Evolutionary conservation across 192 early-diverging fungal genomes (phyloP), one percentile per base, ranked within the genome.

Genomic region (Gonapodya sp.): DNA sequence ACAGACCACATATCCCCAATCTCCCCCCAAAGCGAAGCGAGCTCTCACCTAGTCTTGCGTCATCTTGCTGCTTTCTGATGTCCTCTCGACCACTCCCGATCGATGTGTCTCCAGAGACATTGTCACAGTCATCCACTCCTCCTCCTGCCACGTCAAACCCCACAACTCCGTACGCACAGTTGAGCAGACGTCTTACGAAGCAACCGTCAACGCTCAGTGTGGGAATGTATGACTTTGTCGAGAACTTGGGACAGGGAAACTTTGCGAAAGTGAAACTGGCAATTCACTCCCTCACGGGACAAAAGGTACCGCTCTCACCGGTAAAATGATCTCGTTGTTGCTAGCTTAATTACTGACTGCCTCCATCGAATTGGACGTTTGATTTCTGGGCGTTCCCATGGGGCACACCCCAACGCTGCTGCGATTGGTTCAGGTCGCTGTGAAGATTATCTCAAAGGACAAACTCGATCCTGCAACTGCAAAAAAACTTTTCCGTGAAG

Each of bases 221-320:
- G 79, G 90, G 90, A 1, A 85, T 90, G 80, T 91, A 91, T 81
- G 89, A 91, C 36, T 79, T 91, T 31, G 89, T 87, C 36, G 90
- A 90, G 79, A 82, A 85, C 34, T 82, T 91, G 24, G 90, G 90
- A 18, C 89, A 91, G 83, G 90, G 90, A 32, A 91, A 90, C 78
- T 91, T 91, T 84, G 90, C 90, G 32, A 90, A 90, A 79, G 90
- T 91, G 32, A 84, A 86, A 80, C 79, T 91, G 74, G 90, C 90
- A 2, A 90, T 82, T 31, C 90, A 91, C 79, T 84, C 86, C 14
- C 83, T 91, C 77, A 91, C 90, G 0, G 85, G 85, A 1, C 84
- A 91, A 80, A 87, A 91, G 89, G 90, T 88, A 83, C 0, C 35
- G 0, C 16, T 84, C 74, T 16, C 18, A 84, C 0, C 34, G 0